phyloP scores from a whole-genome alignment of 768 basidiomycete species.

The Naganishia vishniacii region DNA sequence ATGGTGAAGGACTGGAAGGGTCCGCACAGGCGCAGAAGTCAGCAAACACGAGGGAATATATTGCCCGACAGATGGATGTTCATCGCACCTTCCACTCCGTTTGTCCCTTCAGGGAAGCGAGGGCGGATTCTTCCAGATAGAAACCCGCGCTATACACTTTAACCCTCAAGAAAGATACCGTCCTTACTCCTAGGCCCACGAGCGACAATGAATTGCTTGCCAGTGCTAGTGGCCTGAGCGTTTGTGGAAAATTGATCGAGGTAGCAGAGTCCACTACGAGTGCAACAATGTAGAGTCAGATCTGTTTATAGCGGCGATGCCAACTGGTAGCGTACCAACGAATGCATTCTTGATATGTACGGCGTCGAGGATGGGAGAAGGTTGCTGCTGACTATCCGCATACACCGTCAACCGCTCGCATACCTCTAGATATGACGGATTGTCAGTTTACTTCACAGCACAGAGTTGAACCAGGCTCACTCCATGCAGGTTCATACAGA shows the following conservation, averaged over 20 bases:
- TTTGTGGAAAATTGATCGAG: slow-evolving; percentile 43
- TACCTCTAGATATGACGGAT: neutral
- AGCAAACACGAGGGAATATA: neutral
- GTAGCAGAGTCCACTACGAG: slow-evolving; percentile 47
- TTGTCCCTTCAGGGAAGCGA: slow-evolving; percentile 19
- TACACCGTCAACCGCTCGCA: slow-evolving; percentile 1
- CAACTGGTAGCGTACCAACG: slow-evolving; percentile 3
- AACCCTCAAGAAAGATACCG: slow-evolving; percentile 79
- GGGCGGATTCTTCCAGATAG: slow-evolving; percentile 66
- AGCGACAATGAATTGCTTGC: slow-evolving; percentile 55
- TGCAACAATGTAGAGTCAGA: neutral
- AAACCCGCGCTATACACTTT: slow-evolving; percentile 86
- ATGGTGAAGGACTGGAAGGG: neutral
- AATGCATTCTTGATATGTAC: slow-evolving; percentile 1
- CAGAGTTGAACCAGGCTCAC: neutral
- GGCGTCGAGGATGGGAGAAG: neutral
- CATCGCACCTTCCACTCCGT: slow-evolving; percentile 38
- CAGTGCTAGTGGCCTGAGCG: slow-evolving; percentile 20
- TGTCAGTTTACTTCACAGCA: no score
- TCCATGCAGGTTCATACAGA: neutral
- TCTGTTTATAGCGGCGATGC: neutral
- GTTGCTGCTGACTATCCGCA: slow-evolving; percentile 10
- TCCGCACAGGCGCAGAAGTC: slow-evolving; percentile 14
- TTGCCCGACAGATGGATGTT: slow-evolving; percentile 29
- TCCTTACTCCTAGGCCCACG: slow-evolving; percentile 77